Base-by-base conservation (phyloP, 768 basidiomycete genomes). In the Postia placenta region DNA sequence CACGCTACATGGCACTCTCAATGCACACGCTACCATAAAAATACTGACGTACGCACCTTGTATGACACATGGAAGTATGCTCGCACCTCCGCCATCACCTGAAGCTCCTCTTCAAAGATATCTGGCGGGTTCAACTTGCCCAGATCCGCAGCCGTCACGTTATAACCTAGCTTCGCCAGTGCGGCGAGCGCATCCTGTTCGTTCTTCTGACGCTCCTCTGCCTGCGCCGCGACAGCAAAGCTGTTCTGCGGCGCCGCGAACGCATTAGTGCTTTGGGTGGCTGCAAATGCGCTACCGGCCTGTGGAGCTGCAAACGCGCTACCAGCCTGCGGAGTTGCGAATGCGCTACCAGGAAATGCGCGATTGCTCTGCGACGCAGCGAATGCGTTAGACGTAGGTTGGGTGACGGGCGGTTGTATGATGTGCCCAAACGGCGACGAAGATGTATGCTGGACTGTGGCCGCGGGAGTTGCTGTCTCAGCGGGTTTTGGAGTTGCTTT, bases 51-150 rank as follows among this genome's bases (percentile, higher is more conserved):
- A 52, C 33, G 30, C 19, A 60, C 53, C 39, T 48, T 52, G 41
- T 54, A 23, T 51, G 33, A 58, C 79, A 86, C 85, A 70, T 87
- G 81, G 63, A 87, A 87, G 56, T 87, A 87, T 0, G 80, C 84
- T 5, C 81, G 69, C 3, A 85, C 81, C 48, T 82, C 76, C 0
- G 82, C 81, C 84, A 87, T 87, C 49, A 87, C 81, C 5, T 61
- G 54, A 4, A 87, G 55, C 0, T 81, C 81, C 0, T 74, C 70
- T 33, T 80, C 80, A 69, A 71, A 75, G 5, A 63, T 63, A 51
- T 84, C 81, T 0, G 67, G 30, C 12, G 51, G 51, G 26, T 50
- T 50, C 20, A 62, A 51, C 54, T 56, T 59, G 17, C 53, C 54
- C 2, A 62, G 45, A 26, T 59, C 58, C 12, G 51, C 54, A 14